These are phyloP conservation scores for Euphrasia confusa DNA, from an alignment of 257 asterid genomes.

Conservation along the genomic window DNA sequence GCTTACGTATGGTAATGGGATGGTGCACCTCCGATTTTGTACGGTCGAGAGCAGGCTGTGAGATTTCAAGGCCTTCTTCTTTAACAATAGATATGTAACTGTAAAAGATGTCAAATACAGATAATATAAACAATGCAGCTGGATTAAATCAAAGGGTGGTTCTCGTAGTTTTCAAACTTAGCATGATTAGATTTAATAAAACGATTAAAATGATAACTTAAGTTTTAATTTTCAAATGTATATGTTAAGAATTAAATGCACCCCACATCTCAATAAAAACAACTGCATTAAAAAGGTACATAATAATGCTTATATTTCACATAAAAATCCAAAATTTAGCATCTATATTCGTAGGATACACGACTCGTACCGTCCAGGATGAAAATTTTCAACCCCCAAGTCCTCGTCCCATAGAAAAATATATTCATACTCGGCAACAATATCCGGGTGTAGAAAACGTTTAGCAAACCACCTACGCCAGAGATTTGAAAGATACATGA, in stretches of 20 bases:
- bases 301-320: background rate
- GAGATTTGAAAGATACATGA: background rate
- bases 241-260: background rate
- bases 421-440: conserved; percentile 72
- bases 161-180: background rate
- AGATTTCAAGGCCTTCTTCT: conserved; percentile 88
- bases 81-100: conserved; percentile 72
- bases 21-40: conserved; percentile 67
- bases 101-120: conserved; percentile 16
- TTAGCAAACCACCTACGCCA: conserved; percentile 87
- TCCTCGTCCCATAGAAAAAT: conserved; percentile 97
- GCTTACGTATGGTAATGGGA: conserved; percentile 64
- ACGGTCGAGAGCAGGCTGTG: conserved; percentile 89
- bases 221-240: too few relatives aligned
- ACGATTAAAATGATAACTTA: too few relatives aligned
- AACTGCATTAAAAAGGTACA: too few relatives aligned
- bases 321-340: conserved; percentile 38
- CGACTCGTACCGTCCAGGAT: conserved; percentile 58
- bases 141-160: too few relatives aligned
- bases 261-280: too few relatives aligned
- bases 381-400: conserved; percentile 69
- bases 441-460: conserved; percentile 88
- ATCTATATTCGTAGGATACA: conserved; percentile 14
- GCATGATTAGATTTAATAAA: too few relatives aligned
- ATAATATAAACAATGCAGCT: background rate